phyloP scores from a whole-genome alignment of 1,139 yeast genomes.

The Saccharomyces uvarum region DNA sequence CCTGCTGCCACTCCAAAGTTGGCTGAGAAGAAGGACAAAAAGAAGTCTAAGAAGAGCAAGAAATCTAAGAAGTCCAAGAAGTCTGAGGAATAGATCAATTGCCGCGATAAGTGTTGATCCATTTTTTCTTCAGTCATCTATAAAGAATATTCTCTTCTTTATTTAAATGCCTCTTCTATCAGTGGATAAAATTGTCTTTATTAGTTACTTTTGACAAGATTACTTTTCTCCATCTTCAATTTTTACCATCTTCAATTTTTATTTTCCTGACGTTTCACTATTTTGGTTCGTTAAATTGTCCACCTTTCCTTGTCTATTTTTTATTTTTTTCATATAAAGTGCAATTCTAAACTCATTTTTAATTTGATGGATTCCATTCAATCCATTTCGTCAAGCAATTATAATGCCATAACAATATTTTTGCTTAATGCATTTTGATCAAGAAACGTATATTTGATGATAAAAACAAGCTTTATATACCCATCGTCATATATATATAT shows the following conservation, averaged over 20 bases:
- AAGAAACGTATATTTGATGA: not conserved
- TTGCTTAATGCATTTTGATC: not conserved
- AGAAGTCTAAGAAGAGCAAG: conserved; percentile 11
- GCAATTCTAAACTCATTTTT: conserved; percentile 1
- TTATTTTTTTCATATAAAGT: not conserved
- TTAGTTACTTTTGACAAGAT: not conserved
- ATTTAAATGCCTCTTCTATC: not conserved
- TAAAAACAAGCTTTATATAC: not conserved
- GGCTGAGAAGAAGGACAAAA: conserved; percentile 7
- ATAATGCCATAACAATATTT: not conserved
- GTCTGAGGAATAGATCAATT: conserved; percentile 8
- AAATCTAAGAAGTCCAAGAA: conserved; percentile 11
- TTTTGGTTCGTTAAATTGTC: not conserved
- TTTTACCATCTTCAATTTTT: conserved; percentile 1
- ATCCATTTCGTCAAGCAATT: not conserved
- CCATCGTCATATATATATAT: not conserved
- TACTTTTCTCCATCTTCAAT: not conserved
- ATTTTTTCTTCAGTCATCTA: conserved; percentile 3
- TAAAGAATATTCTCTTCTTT: not conserved
- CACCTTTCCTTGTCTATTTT: not conserved
- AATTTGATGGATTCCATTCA: not conserved
- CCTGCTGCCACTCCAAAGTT: not conserved
- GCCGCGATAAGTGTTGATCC: not conserved
- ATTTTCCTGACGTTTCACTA: not conserved
- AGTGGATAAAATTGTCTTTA: not conserved